phyloP scores from a whole-genome alignment of 2,329 filamentous ascomycete genomes.

The Pezicula rhizophila region DNA sequence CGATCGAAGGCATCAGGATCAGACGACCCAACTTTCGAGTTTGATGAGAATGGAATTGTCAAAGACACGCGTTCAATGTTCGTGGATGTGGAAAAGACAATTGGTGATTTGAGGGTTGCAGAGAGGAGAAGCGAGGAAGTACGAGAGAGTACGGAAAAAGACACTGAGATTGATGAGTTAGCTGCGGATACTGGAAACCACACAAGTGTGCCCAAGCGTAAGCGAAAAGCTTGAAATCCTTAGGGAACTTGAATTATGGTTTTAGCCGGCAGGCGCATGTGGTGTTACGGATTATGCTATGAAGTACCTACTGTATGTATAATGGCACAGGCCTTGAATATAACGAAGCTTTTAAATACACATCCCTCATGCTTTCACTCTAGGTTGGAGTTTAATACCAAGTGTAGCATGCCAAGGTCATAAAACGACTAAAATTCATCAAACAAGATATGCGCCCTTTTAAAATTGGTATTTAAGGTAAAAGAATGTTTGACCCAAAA shows the following conservation, averaged over 20 bases:
- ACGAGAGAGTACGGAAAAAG: constrained; percentile 9
- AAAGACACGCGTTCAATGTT: constrained; percentile 88
- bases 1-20: constrained; percentile 34
- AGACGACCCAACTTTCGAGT: constrained; percentile 48
- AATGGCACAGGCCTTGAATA: no score
- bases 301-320: no score
- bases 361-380: no score
- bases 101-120: constrained; percentile 23
- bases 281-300: no score
- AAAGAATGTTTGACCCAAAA: no score
- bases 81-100: constrained; percentile 64
- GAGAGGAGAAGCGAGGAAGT: constrained; percentile 25
- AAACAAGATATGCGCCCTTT: no score
- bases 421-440: no score
- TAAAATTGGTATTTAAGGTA: no score
- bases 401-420: no score
- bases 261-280: no score
- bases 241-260: neutral
- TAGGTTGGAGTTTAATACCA: no score
- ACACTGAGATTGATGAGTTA: constrained; percentile 21
- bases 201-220: constrained; percentile 16
- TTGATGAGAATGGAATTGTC: constrained; percentile 80
- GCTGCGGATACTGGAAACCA: constrained; percentile 16
- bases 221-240: constrained; percentile 10
- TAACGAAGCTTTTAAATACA: no score